Base-by-base conservation (phyloP, 23 red algal genomes). In the Agarophyton chilense region DNA sequence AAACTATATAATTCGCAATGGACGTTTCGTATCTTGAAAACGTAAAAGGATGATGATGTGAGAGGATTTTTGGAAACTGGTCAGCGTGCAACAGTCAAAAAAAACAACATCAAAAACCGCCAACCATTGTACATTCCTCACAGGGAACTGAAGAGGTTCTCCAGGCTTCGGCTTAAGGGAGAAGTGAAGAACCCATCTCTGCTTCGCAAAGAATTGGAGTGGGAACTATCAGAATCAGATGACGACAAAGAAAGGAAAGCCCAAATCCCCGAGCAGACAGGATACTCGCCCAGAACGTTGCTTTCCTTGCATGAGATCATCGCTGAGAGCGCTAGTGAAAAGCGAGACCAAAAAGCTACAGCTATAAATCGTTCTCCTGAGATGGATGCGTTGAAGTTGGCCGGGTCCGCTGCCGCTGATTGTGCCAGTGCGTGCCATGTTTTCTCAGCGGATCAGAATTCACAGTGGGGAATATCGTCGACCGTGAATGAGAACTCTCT, bases 391-490 rank as follows among this genome's bases (percentile, higher is more conserved):
- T 60, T 77, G 8, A 88, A 63, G 31, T 52, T 88, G 18, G 83
- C 67, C 0, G 67, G 77, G 26, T 80, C 74, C 4, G 86, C 81
- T 81, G 86, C 86, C 46, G 56, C 81, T 34, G 86, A 90, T 34
- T 90, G 86, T 61, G 86, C 74, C 4, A 81, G 86, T 34, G 86
- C 61, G 7, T 90, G 86, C 32, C 46, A 79, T 22, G 73, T 90
- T 24, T 55, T 90, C 28, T 51, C 75, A 22, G 33, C 86, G 2
- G 74, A 57, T 16, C 67, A 19, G 28, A 44, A 14, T n/a, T 18
- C 36, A 36, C 49, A n/a, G n/a, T n/a, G n/a, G n/a, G n/a, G n/a
- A n/a, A n/a, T n/a, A n/a, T n/a, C n/a, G n/a, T n/a, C n/a, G 22
- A 36, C 24, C 50, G 14, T 35, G 6, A 35, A 3, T 16, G 73